Base-by-base conservation (phyloP, 2,329 filamentous ascomycete genomes). In the Talaromyces sp. region DNA sequence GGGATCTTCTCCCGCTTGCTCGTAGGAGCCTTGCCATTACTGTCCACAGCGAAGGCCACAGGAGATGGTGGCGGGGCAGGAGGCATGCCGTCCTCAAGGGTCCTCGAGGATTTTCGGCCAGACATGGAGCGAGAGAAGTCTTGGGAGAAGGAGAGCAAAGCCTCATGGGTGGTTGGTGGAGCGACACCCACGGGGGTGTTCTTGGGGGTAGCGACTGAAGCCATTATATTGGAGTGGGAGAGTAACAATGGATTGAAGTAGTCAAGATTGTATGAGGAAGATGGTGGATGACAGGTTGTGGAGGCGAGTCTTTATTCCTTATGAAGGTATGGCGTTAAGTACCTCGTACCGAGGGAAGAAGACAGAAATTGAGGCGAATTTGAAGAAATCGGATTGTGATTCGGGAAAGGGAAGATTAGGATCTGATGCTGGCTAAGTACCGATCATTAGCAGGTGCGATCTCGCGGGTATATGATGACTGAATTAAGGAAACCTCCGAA, bases 91-190 rank as follows among this genome's bases (percentile, higher is more conserved):
- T 66, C 58, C 42, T 65, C 54, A 10, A 60, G 43, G 10, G 30
- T 51, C 40, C 65, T 64, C 35, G 63, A 22, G 67, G 67, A 14
- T 45, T 49, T 17, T 68, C 66, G 33, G 70, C 69, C 43, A 7
- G 70, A 67, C 55, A 73, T 68, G 20, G 72, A 72, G 48, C 66
- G 69, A 54, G 68, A 67, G 59, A 76, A 70, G 43, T 76, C 69
- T 51, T 74, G 67, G 13, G 66, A 69, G 47, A 70, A 70, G 44
- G 62, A 64, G 30, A 65, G 57, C 13, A 65, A 52, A 16, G 61
- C 58, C 35, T 63, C 49, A 41, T 56, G 36, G 37, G 63, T 55
- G 19, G 46, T 53, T 29, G 56, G 58, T 39, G 62, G 57, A 32
- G 56, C 59, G 41, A 57, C 32, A 2, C 65, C 53, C 42, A 57